Evolutionary conservation across 1,284 basidiomycete species (phyloP), one percentile per base, ranked within the genome.

Genomic region (Puccinia triticina): DNA sequence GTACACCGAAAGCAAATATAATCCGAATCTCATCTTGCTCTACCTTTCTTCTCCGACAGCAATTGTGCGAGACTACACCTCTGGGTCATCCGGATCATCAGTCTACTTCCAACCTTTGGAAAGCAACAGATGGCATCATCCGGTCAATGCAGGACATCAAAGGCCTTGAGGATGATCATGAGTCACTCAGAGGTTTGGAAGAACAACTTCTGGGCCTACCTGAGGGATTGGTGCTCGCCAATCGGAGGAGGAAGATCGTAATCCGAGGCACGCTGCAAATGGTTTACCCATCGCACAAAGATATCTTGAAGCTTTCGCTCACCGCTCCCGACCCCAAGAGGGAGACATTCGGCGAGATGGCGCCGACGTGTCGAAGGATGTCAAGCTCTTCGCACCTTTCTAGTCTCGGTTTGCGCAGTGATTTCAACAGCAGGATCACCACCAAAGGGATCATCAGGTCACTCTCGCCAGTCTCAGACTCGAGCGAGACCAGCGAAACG

Each of bases 121-220:
- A 91, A 82, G 90, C 90, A 2, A 91, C 91, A 8, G 91, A 93
- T 82, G 88, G 91, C 83, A 90, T 92, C 50, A 91, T 95, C 74
- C 64, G 90, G n/a, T 91, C 92, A 0, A 90, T 96, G 87, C 91
- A 91, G 72, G 93, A 94, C 84, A 93, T 95, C 83, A 95, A 95
- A 86, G 87, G 90, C 2, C 90, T 93, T n/a, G 94, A 95, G 87
- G 93, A 94, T 83, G 93, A 94, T 84, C 93, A 94, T 85, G 90
- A 91, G 32, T 87, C 91, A 69, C 88, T 93, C 50, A 92, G 92
- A 75, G 55, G 5, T 4, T 57, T 75, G n/a, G 50, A 75, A 40
- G 55, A 86, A 87, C 89, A 26, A 88, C 93, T n/a, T 87, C 90
- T n/a, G 32, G 92, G 92, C 0, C 85, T 94, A 2, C 90, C 91